Conservation (phyloP, 805 yeast genomes). For the Scheffersomyces lignosus region DNA sequence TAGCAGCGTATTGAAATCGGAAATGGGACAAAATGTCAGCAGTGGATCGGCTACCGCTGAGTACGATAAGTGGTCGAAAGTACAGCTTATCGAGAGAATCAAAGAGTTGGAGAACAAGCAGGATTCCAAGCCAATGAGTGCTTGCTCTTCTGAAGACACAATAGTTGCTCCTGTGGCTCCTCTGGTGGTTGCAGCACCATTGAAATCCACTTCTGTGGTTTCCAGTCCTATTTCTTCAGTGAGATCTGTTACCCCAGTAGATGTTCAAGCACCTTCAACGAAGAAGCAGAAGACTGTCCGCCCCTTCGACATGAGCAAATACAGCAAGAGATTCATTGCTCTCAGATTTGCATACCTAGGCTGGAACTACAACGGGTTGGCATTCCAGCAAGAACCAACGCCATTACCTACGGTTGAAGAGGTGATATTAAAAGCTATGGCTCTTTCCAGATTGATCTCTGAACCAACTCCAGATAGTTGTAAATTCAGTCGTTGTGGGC, state of each 20-base stretch:
- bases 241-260: not conserved
- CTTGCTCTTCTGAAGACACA: no score
- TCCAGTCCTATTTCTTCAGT: slow-evolving; percentile 1
- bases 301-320: slow-evolving; percentile 65
- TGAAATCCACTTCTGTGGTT: not conserved
- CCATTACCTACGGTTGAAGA: slow-evolving; percentile 87
- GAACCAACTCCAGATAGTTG: slow-evolving; percentile 60
- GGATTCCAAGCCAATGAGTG: no score
- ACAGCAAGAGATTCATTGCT: slow-evolving; percentile 69
- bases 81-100: slow-evolving; percentile 60
- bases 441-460: slow-evolving; percentile 63
- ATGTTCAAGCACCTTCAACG: not conserved
- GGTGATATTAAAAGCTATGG: slow-evolving; percentile 68
- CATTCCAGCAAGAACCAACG: slow-evolving; percentile 72
- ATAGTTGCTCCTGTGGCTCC: no score
- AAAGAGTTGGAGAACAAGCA: slow-evolving; percentile 49
- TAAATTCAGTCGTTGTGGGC: slow-evolving; percentile 85
- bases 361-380: slow-evolving; percentile 92
- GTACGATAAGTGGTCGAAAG: slow-evolving; percentile 64
- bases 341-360: slow-evolving; percentile 85
- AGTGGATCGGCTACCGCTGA: slow-evolving; percentile 16
- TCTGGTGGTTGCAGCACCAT: no score
- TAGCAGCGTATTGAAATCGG: slow-evolving; percentile 17
- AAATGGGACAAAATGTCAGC: slow-evolving; percentile 10
- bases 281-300: slow-evolving; percentile 29